phyloP scores from a whole-genome alignment of 805 yeast species.

The Starmerella sp. region DNA sequence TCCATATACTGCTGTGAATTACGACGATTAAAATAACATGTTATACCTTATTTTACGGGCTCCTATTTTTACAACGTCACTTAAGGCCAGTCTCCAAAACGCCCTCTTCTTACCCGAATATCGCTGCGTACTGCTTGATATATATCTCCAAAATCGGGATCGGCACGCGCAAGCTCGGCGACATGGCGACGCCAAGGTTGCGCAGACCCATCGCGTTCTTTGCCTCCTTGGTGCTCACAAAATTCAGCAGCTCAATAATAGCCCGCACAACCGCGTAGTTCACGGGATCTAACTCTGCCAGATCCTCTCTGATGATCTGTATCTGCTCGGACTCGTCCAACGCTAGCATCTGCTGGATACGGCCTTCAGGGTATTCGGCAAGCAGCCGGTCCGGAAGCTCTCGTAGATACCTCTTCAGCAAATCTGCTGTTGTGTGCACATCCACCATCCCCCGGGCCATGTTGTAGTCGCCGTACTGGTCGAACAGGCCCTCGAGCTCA shows the following conservation, averaged over 20 bases:
- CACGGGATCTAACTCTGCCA: conserved; percentile 38
- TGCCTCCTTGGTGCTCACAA: conserved; percentile 49
- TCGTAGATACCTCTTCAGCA: conserved; percentile 70
- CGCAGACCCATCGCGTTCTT: conserved; percentile 74
- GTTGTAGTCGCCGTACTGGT: conserved; percentile 20
- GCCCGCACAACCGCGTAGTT: conserved; percentile 51
- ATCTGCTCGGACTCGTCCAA: conserved; percentile 27
- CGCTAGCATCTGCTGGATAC: conserved; percentile 17
- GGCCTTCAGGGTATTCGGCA: conserved; percentile 19
- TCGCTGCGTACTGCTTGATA: not conserved
- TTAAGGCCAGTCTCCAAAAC: not conserved
- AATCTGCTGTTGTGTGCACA: conserved; percentile 77
- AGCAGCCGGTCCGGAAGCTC: conserved; percentile 56
- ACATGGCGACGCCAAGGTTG: conserved; percentile 43
- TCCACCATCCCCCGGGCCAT: conserved; percentile 33
- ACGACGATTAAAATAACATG: too few relatives aligned
- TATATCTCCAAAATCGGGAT: conserved; percentile 2
- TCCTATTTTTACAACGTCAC: too few relatives aligned
- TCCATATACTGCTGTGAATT: not conserved
- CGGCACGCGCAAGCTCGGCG: conserved; percentile 11
- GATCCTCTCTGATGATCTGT: conserved; percentile 4
- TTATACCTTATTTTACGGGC: too few relatives aligned
- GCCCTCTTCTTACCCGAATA: not conserved
- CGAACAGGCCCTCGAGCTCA: conserved; percentile 58
- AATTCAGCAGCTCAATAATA: conserved; percentile 54